A percentile compares a stretch with the other conserved stretches of the same genome.
phyloP scores from a whole-genome alignment of 768 basidiomycete species.

The Auricularia sp. region DNA sequence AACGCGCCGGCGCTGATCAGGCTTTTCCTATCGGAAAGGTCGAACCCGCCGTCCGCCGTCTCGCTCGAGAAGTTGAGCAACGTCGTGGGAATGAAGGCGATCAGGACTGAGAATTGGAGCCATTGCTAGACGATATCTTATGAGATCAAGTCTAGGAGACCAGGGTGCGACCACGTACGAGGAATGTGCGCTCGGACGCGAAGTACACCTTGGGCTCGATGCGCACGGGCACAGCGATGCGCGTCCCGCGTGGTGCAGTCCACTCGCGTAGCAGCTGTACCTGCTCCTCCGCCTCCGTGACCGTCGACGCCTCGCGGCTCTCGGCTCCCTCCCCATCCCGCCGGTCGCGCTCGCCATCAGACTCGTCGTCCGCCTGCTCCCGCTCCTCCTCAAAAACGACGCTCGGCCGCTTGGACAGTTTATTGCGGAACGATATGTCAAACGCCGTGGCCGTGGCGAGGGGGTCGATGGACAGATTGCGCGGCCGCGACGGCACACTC shows the following conservation, averaged over 20 bases:
- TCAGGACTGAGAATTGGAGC: conserved; percentile 79
- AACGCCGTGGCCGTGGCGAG: conserved; percentile 75
- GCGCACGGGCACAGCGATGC: conserved; percentile 87
- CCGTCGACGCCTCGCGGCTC: conserved; percentile 18
- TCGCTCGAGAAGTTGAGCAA: conserved; percentile 74
- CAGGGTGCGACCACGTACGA: conserved; percentile 43
- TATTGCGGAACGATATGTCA: conserved; percentile 71
- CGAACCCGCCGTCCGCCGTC: conserved; percentile 35
- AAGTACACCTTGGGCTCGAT: conserved; percentile 98
- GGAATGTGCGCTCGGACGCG: conserved; percentile 88
- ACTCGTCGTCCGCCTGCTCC: not conserved
- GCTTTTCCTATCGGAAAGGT: conserved; percentile 27
- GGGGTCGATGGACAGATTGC: conserved; percentile 66
- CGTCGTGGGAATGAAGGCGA: conserved; percentile 83
- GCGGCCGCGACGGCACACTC: conserved; percentile 7
- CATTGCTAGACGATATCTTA: conserved; percentile 52
- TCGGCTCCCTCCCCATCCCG: conserved; percentile 26
- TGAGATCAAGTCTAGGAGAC: not conserved
- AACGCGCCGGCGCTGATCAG: conserved; percentile 83
- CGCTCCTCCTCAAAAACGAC: conserved; percentile 15
- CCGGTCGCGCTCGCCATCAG: conserved; percentile 18
- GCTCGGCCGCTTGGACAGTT: conserved; percentile 35
- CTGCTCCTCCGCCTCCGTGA: conserved; percentile 16
- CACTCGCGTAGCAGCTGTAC: conserved; percentile 46
- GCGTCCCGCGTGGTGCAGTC: conserved; percentile 77